Percentiles rank a stretch among this genome's conserved stretches.
Evolutionary conservation across 208 protist genomes (phyloP).

Genomic region (Acanthamoeba divionensis): DNA sequence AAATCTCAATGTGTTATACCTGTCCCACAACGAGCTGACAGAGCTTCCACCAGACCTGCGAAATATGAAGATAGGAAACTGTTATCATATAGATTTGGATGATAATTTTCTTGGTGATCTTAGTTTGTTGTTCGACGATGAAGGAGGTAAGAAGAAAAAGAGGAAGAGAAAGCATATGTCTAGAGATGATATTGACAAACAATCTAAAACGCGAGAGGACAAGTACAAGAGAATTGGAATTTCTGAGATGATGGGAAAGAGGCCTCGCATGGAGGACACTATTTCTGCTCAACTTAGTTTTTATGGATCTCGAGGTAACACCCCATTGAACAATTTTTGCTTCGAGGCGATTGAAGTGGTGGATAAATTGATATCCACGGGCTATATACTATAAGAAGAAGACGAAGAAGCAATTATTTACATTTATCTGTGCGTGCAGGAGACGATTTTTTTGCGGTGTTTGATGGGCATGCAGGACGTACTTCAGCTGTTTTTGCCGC

Average conservation of each 20-base stretch:
- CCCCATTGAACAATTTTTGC: too few species aligned
- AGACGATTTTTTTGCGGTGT: conserved; percentile 48
- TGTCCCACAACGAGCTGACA: conserved; percentile 44
- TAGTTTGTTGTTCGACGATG: not conserved
- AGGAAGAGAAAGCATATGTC: not conserved
- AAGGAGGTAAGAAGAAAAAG: conserved; percentile 27
- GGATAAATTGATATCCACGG: too few species aligned
- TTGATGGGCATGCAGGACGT: conserved; percentile 41
- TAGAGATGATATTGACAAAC: not conserved
- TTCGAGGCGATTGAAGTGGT: too few species aligned
- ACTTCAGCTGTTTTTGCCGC: conserved; percentile 44
- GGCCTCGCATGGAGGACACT: conserved; percentile 49
- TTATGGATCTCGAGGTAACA: not conserved
- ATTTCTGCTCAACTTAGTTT: conserved; percentile 24
- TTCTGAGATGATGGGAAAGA: conserved; percentile 52
- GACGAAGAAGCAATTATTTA: too few species aligned
- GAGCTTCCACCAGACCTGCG: not conserved
- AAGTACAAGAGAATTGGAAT: conserved; percentile 15
- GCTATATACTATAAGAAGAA: too few species aligned
- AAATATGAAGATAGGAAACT: not conserved
- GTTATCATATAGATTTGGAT: conserved; percentile 50
- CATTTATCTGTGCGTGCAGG: too few species aligned
- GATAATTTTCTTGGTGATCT: conserved; percentile 43
- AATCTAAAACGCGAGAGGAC: not conserved
- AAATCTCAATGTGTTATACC: conserved; percentile 37